A percentile compares a stretch with the other conserved stretches of the same genome.
Conservation (phyloP, 1,139 yeast species). For the Hyphopichia khmerensis region DNA sequence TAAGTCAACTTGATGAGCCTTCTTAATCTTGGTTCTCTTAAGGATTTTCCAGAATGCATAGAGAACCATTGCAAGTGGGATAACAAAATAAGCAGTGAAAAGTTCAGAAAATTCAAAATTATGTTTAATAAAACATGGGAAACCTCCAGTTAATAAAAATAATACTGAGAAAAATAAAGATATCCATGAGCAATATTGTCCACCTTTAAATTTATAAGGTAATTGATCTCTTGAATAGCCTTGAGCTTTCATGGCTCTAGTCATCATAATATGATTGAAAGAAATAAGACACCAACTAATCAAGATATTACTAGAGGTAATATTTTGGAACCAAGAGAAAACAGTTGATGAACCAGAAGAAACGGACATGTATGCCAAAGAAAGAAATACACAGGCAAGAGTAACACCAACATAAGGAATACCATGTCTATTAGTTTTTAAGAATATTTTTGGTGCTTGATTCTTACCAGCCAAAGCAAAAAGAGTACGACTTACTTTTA, state of each 20-base stretch:
- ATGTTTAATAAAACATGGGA: constrained; percentile 54
- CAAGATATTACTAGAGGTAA: constrained; percentile 78
- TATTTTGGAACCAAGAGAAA: constrained; percentile 69
- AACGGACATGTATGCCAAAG: constrained; percentile 25
- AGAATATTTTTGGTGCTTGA: constrained; percentile 37
- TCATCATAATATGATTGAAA: constrained; percentile 57
- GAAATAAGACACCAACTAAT: constrained; percentile 68
- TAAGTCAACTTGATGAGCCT: constrained; percentile 33
- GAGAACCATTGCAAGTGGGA: constrained; percentile 31
- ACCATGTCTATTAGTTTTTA: constrained; percentile 48
- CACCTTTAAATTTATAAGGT: constrained; percentile 28
- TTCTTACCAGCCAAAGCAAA: constrained; percentile 41
- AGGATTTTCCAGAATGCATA: constrained; percentile 34
- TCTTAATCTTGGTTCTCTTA: constrained; percentile 28
- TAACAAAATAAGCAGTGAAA: constrained; percentile 43
- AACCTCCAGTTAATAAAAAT: constrained; percentile 33
- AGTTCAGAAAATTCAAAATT: constrained; percentile 60
- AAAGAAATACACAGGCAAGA: constrained; percentile 29
- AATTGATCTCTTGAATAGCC: constrained; percentile 24
- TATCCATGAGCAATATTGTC: constrained; percentile 26
- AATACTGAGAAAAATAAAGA: constrained; percentile 23
- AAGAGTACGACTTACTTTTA: constrained; percentile 41
- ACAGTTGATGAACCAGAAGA: constrained; percentile 49
- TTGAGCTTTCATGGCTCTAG: constrained; percentile 53
- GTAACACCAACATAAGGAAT: constrained; percentile 56